Base-by-base conservation (phyloP, 805 yeast species). In the Saturnispora serradocipensis region DNA sequence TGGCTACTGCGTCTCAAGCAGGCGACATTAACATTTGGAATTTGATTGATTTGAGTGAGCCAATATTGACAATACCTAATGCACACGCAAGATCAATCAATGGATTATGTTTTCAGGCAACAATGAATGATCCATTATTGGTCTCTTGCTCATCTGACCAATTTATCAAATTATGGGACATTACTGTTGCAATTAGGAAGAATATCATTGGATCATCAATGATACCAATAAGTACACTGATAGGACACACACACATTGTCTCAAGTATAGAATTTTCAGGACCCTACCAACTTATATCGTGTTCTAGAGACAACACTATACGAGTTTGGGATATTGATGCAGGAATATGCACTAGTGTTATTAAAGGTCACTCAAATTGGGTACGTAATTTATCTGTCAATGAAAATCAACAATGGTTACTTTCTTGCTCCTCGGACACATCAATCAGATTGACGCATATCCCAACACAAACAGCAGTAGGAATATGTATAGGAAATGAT, bases 281-380 rank as follows among this genome's bases (percentile, higher is more conserved):
- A 3, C 61, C 70, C 4, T 68, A 74, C 34, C 71, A 71, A 15
- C 61, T 84, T 16, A 77, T 82, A 50, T 77, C 84, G 11, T 80
- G 81, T 30, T 82, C 88, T 1, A 69, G 90, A 52, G 91, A 85
- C 60, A 72, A 70, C 7, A 62, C 82, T 1, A 74, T 83, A 6
- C 81, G 75, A 58, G 59, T 80, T 2, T 85, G 90, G 90, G 86
- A 86, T 64, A 61, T 84, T 6, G 66, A 71, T 2, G 73, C 80
- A 3, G 96, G 96, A 0, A 81, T 78, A 73, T 78, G 88, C 54
- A 58, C 79, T 16, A 74, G 76, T 54, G 78, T 86, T 0, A 78
- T 88, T 52, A 73, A 77, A 15, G 91, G 90, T 1, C 97, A 90
- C 66, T 76, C 86, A 9, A 96, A 88, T 57, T 90, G 97, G 97